These are phyloP conservation scores for Platanthera zijinensis DNA, from an alignment of 106 monocot genomes.

Conservation along the genomic window DNA sequence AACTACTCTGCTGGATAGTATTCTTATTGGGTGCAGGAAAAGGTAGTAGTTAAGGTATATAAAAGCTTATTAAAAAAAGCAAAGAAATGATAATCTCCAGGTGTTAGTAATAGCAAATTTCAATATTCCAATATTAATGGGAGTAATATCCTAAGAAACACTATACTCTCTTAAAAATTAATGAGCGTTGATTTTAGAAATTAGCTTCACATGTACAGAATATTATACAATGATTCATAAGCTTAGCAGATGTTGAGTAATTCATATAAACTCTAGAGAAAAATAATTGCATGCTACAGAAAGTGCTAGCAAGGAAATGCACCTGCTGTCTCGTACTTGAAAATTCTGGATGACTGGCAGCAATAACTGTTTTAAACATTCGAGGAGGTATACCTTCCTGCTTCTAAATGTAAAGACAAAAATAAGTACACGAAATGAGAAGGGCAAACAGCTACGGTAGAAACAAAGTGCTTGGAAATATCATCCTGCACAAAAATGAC, in stretches of 20 bases:
- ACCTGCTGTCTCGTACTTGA: slow-evolving; percentile 98
- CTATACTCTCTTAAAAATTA: not conserved
- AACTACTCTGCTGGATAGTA: not conserved
- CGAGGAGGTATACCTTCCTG: slow-evolving; percentile 86
- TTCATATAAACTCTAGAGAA: not conserved
- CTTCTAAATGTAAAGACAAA: slow-evolving; percentile 30
- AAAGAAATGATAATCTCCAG: not conserved
- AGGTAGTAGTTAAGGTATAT: not conserved
- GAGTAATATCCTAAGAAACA: not conserved
- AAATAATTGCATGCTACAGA: not conserved
- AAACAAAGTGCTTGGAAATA: not conserved
- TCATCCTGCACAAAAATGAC: not conserved
- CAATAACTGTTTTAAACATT: slow-evolving; percentile 90
- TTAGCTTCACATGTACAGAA: not conserved
- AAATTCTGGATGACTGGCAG: slow-evolving; percentile 94
- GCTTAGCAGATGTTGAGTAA: not conserved
- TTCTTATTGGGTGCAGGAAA: not conserved
- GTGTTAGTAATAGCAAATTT: not conserved
- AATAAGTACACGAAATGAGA: not conserved
- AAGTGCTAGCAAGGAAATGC: not conserved
- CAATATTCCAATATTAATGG: not conserved
- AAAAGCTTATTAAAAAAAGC: not conserved
- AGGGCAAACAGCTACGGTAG: not conserved
- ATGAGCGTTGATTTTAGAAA: not conserved
- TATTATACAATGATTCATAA: not conserved